phyloP scores from a whole-genome alignment of 257 asterid genomes.

The Capsicum baccatum region DNA sequence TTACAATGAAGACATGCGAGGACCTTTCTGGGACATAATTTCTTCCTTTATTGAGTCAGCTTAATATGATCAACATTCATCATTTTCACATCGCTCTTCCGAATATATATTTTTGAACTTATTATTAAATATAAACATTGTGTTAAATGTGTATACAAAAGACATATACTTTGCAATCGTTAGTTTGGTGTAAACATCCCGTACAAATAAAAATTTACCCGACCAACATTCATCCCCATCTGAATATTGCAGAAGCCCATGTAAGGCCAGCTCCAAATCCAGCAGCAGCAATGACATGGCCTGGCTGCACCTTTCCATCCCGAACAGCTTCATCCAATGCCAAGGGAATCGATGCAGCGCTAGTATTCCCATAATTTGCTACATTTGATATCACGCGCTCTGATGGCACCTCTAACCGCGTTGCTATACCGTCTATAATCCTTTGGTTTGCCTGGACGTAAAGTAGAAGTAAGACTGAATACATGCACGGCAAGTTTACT shows the following conservation, averaged over 20 bases:
- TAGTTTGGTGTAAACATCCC: background rate
- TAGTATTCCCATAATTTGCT: conserved; percentile 87
- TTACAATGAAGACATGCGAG: background rate
- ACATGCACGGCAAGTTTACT: background rate
- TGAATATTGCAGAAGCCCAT: conserved; percentile 86
- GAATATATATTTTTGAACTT: background rate
- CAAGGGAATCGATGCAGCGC: conserved; percentile 93
- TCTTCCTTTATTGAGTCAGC: background rate
- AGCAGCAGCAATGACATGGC: conserved; percentile 85
- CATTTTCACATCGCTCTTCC: background rate
- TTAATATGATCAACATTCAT: background rate
- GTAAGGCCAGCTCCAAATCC: conserved; percentile 98
- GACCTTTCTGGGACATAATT: background rate
- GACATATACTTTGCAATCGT: background rate
- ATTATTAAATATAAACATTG: background rate
- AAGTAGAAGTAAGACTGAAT: background rate
- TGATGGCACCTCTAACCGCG: conserved; percentile 64
- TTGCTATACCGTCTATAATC: conserved; percentile 83
- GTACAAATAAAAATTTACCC: background rate
- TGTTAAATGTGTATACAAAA: background rate
- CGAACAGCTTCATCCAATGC: conserved; percentile 92
- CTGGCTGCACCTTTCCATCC: conserved; percentile 74
- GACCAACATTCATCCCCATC: conserved; percentile 67
- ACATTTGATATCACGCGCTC: conserved; percentile 87
- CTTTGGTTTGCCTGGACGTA: conserved; percentile 76